These are phyloP conservation scores for Leptosphaerulina australis DNA, from an alignment of 2,329 filamentous ascomycete genomes.

Conservation along the genomic window DNA sequence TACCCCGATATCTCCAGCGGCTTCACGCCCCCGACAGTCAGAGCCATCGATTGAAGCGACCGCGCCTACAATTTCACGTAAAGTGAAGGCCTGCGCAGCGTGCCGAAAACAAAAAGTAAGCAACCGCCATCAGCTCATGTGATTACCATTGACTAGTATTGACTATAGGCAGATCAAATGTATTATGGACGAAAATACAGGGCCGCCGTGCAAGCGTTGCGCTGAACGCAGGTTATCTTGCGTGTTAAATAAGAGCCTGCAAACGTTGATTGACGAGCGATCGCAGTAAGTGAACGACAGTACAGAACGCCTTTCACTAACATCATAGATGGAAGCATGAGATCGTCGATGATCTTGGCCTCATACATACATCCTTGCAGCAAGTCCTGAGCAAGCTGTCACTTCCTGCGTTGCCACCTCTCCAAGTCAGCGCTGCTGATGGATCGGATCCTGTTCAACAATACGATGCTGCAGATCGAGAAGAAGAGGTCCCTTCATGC, in stretches of 20 bases:
- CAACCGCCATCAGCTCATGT: not conserved
- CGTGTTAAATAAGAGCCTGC: conserved; percentile 59
- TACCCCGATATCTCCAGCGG: conserved; percentile 17
- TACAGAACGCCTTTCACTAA: not conserved
- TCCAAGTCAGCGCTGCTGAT: conserved; percentile 34
- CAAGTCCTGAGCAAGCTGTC: conserved; percentile 50
- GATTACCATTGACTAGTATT: conserved; percentile 6
- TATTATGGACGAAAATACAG: conserved; percentile 55
- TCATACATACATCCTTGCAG: conserved; percentile 48
- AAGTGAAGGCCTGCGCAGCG: conserved; percentile 56
- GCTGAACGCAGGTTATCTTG: conserved; percentile 58
- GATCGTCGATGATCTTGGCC: conserved; percentile 34
- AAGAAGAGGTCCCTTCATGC: conserved; percentile 39
- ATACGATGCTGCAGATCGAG: conserved; percentile 47
- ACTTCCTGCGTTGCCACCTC: conserved; percentile 46
- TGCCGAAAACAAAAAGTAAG: conserved; percentile 59
- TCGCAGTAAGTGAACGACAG: conserved; percentile 32
- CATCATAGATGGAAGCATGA: conserved; percentile 33
- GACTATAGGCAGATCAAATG: conserved; percentile 53
- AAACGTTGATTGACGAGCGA: conserved; percentile 56
- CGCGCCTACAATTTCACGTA: conserved; percentile 39
- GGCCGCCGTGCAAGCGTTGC: conserved; percentile 58
- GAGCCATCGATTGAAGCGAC: conserved; percentile 12
- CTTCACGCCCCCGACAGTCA: conserved; percentile 17
- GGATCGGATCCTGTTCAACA: conserved; percentile 29